Percentiles rank a stretch among this genome's conserved stretches.
Conservation (phyloP, 2,329 filamentous ascomycete genomes). For the Elsinoe necatrix region DNA sequence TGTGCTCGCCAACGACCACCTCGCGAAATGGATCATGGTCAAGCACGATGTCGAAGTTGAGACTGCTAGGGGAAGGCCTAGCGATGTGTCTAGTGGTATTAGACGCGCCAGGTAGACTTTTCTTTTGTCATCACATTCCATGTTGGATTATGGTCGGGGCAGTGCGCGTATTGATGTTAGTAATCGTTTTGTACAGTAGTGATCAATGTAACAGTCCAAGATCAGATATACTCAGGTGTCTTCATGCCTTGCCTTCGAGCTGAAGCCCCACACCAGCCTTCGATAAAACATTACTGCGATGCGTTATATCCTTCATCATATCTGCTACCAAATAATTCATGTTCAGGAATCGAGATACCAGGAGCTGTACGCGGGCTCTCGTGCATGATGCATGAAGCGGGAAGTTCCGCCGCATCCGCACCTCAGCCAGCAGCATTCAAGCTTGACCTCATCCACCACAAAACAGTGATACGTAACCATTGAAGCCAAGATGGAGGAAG, state of each 20-base stretch:
- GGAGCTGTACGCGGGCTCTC: too few species aligned
- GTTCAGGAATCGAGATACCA: too few species aligned
- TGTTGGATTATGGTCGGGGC: neutral
- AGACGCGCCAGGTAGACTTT: neutral
- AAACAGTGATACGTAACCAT: neutral
- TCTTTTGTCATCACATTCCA: neutral
- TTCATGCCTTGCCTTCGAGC: neutral
- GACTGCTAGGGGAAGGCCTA: neutral
- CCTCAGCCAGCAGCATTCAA: conserved; percentile 10
- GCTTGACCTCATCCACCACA: neutral
- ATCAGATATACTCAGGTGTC: neutral
- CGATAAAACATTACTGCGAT: too few species aligned
- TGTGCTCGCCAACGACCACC: conserved; percentile 1
- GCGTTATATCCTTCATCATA: too few species aligned
- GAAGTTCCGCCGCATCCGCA: conserved; percentile 8
- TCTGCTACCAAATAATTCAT: too few species aligned
- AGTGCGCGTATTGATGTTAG: neutral
- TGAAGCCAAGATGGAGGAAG: conserved; percentile 18
- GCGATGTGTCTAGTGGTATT: neutral
- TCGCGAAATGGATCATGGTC: neutral
- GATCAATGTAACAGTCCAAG: neutral
- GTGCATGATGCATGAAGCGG: neutral
- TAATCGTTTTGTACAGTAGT: neutral
- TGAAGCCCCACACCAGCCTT: too few species aligned
- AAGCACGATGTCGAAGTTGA: conserved; percentile 4